These are phyloP conservation scores for Blepharisma japonicum DNA, from an alignment of 73 alveolate genomes.

Conservation along the genomic window DNA sequence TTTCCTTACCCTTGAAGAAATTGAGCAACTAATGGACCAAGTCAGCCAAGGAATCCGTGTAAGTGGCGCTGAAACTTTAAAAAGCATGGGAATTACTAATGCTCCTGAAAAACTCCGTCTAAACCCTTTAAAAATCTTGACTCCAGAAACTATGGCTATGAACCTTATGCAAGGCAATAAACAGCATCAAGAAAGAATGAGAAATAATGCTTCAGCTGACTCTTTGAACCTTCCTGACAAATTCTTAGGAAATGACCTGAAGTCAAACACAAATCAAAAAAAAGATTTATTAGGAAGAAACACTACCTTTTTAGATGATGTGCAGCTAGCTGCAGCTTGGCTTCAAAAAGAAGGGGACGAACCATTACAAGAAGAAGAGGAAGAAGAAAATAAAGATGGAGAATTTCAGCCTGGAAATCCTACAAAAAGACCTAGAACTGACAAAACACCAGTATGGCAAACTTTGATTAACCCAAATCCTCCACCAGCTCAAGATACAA, in stretches of 20 bases:
- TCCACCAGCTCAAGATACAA: not conserved
- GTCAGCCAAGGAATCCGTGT: not conserved
- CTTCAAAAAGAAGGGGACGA: not conserved
- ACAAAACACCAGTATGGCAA: not conserved
- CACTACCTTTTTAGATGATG: constrained; percentile 23
- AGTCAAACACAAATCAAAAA: not conserved
- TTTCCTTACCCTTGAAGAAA: constrained; percentile 4
- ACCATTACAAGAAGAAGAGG: too few species aligned
- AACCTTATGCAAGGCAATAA: not conserved
- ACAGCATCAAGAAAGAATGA: too few species aligned
- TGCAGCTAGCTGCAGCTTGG: constrained; percentile 7
- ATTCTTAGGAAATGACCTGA: too few species aligned
- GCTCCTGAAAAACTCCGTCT: constrained; percentile 16
- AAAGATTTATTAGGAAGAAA: not conserved
- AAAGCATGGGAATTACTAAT: constrained; percentile 3
- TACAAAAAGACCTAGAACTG: constrained; percentile 10
- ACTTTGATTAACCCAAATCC: constrained; percentile 3
- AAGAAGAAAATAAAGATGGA: not conserved
- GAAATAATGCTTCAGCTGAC: not conserved
- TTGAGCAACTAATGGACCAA: not conserved
- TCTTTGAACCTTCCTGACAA: not conserved
- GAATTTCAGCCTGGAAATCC: constrained; percentile 1
- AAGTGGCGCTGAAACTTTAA: not conserved
- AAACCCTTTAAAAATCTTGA: not conserved
- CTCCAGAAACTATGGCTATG: not conserved